Base-by-base conservation (phyloP, 2,329 filamentous ascomycete genomes). In the Apiospora kogelbergensis region DNA sequence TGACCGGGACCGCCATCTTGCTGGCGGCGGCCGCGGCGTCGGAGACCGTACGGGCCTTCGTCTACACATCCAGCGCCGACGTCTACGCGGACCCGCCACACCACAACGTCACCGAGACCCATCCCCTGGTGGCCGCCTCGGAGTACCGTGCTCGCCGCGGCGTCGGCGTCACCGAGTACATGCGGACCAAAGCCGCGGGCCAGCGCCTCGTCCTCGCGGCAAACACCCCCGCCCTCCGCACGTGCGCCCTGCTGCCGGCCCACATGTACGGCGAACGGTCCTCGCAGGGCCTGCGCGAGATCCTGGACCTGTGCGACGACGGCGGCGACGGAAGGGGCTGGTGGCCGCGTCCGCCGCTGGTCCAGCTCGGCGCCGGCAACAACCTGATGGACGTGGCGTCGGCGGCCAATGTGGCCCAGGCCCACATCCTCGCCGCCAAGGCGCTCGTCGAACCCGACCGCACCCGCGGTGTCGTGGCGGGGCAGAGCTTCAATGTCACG, bases 401-500 rank as follows among this genome's bases (percentile, higher is more conserved):
- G 1, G 76, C 69, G 0, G 73, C 74, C 0, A 79, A 79, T 68
- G 70, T 69, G 1, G 76, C 74, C 0, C 67, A 45, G 2, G 76
- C 72, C 0, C 78, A 79, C 48, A 7, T 75, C 1, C 72, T 79
- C 1, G 76, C 73, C 0, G 76, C 76, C 3, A 78, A 77, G 63
- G 76, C 74, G 0, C 67, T 79, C 13, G 37, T 75, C 6, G 74
- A 73, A 7, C 71, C 68, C 2, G 46, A 41, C 0, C 67, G 68
- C 0, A 72, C 72, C 0, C 24, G 24, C 3, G 15, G 24, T 1
- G 71, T 68, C 13, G 74, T 80, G 0, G 77, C 74, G 0, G 79
- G 80, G 7, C 74, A 81, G 69, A 76, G 74, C 0, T 81, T 81
- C 71, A 80, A 80, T 67, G 74, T 80, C 63, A 77, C 79, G 0